These are phyloP conservation scores for Elsinoe australis DNA, from an alignment of 2,329 filamentous ascomycete species.

Conservation along the genomic window DNA sequence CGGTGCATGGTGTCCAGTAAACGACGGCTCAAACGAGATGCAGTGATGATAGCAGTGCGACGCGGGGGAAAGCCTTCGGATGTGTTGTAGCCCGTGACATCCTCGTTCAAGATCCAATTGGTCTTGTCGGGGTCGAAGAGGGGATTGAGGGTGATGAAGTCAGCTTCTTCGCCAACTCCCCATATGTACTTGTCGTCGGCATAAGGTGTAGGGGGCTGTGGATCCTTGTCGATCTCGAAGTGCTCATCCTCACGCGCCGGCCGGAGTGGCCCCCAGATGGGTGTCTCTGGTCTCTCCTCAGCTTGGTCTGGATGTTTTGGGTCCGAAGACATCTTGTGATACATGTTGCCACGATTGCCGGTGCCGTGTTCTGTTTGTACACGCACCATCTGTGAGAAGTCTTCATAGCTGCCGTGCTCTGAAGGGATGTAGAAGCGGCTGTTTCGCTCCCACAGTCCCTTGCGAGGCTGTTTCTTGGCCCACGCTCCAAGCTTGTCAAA, in stretches of 20 bases:
- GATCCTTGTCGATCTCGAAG: slow-evolving; percentile 46
- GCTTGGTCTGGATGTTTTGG: slow-evolving; percentile 37
- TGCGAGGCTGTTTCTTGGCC: slow-evolving; percentile 59
- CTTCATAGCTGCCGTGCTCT: slow-evolving; percentile 62
- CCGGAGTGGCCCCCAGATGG: slow-evolving; percentile 43
- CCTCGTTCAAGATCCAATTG: slow-evolving; percentile 64
- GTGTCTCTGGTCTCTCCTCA: slow-evolving; percentile 36
- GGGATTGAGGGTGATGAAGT: slow-evolving; percentile 70
- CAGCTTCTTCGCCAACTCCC: slow-evolving; percentile 63
- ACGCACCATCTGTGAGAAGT: slow-evolving; percentile 60
- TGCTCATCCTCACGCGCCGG: slow-evolving; percentile 36
- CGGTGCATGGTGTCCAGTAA: slow-evolving; percentile 66
- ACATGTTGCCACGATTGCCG: slow-evolving; percentile 39
- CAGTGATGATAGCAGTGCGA: slow-evolving; percentile 64
- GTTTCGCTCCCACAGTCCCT: slow-evolving; percentile 70
- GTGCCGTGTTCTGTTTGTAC: slow-evolving; percentile 52
- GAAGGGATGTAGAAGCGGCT: slow-evolving; percentile 68
- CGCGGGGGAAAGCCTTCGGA: slow-evolving; percentile 53
- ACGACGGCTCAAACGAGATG: slow-evolving; percentile 58
- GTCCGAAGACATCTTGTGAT: slow-evolving; percentile 30
- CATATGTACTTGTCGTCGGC: slow-evolving; percentile 51
- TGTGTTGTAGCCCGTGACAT: slow-evolving; percentile 61
- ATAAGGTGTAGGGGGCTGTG: slow-evolving; percentile 50
- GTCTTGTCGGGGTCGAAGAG: slow-evolving; percentile 65
- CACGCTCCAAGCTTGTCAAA: slow-evolving; percentile 61